A percentile compares a stretch with the other conserved stretches of the same genome.
phyloP scores from a whole-genome alignment of 2,329 filamentous ascomycete species.

The Plectosphaerella cucumerina region DNA sequence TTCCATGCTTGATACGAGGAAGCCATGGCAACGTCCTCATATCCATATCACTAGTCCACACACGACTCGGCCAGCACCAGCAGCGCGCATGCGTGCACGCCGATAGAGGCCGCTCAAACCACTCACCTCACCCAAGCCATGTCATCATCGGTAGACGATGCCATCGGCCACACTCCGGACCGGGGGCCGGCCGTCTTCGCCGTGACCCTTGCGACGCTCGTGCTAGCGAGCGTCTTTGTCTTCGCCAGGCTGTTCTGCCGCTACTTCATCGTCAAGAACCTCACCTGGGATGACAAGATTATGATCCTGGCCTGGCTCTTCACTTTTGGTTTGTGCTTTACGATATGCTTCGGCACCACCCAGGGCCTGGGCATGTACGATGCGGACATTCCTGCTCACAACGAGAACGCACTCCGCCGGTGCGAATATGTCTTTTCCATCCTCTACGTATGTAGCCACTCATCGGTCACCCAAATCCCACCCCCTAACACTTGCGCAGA shows the following conservation, averaged over 20 bases:
- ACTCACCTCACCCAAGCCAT: conserved; percentile 8
- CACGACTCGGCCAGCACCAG: neutral
- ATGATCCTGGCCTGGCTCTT: conserved; percentile 77
- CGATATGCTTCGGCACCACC: conserved; percentile 59
- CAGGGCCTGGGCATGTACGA: conserved; percentile 69
- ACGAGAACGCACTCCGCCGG: conserved; percentile 48
- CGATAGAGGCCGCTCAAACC: neutral
- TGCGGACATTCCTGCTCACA: conserved; percentile 46
- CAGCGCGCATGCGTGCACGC: neutral
- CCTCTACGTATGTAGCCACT: conserved; percentile 45
- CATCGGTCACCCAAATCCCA: conserved; percentile 15
- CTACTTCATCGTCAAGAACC: conserved; percentile 64
- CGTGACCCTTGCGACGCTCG: conserved; percentile 66
- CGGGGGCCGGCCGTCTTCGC: conserved; percentile 61
- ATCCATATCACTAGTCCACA: neutral
- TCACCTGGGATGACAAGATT: conserved; percentile 75
- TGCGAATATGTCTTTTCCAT: conserved; percentile 63
- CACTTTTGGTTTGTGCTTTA: conserved; percentile 62
- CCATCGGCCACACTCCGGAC: conserved; percentile 30
- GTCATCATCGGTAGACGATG: conserved; percentile 9
- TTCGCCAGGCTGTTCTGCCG: conserved; percentile 69
- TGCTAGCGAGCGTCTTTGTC: conserved; percentile 71
- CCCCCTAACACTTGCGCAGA: conserved; percentile 41
- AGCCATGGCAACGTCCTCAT: neutral
- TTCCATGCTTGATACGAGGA: neutral